Conservation (phyloP, 352 stramenopile species). For the Globisporangium polare region DNA sequence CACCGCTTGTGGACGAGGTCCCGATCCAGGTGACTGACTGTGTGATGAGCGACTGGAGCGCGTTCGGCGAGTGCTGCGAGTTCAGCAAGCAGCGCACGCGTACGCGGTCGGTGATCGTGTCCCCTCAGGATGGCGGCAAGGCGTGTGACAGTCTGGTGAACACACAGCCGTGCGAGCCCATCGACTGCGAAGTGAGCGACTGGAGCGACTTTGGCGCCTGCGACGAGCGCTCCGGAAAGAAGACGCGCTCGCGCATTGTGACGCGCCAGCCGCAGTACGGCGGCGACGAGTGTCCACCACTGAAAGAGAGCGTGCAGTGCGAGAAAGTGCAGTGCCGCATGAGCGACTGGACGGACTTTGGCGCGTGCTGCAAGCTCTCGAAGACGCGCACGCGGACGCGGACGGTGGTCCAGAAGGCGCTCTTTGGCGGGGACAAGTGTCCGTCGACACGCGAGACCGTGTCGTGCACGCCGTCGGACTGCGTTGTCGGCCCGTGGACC, state of each 20-base stretch:
- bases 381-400: constrained; percentile 38
- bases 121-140: constrained; percentile 42
- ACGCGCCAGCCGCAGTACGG: constrained; percentile 23
- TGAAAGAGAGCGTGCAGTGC: constrained; percentile 35
- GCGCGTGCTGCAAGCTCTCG: constrained; percentile 29
- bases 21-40: constrained; percentile 40
- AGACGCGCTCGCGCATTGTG: constrained; percentile 35
- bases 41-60: constrained; percentile 38
- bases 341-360: constrained; percentile 37
- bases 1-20: constrained; percentile 36
- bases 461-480: constrained; percentile 36
- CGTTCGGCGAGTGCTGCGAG: constrained; percentile 34
- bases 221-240: constrained; percentile 28
- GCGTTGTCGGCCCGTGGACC: constrained; percentile 47
- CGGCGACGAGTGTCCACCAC: constrained; percentile 29
- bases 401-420: constrained; percentile 24
- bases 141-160: constrained; percentile 37
- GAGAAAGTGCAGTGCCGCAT: constrained; percentile 43
- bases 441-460: constrained; percentile 27
- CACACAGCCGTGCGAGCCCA: constrained; percentile 27
- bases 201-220: constrained; percentile 49
- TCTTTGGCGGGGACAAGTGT: constrained; percentile 34
- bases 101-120: constrained; percentile 34
- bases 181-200: constrained; percentile 44
- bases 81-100: constrained; percentile 37